Evolutionary conservation across 495 filamentous ascomycete genomes (phyloP), one percentile per base, ranked within the genome.

Genomic region (Chaetomidium leptoderma): DNA sequence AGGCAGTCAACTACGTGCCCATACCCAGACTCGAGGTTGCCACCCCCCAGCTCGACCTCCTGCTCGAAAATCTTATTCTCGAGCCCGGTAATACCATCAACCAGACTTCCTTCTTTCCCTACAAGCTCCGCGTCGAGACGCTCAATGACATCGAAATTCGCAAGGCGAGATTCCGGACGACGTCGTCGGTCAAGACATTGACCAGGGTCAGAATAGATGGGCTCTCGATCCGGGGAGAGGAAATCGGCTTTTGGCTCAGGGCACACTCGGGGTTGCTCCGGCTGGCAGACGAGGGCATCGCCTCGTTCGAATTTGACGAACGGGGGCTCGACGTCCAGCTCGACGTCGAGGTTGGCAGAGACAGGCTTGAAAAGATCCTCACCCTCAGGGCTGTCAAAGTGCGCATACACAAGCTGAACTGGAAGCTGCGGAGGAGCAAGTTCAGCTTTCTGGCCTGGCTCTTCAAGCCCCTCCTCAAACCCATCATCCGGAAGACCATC

Each of bases 71-170:
- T 55, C 76, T 97, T 37, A 86, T 97, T 50, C 76, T 97, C 35
- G 91, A 97, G 61, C 92, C 92, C 0, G 92, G 92, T 21, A 78
- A 75, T 32, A 93, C 90, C 3, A 79, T 96, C 61, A 93, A 96
- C 67, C 80, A 84, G 59, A 86, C 87, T 3, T 96, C 91, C 0
- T 96, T 97, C 80, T 82, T 96, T 14, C 92, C 92, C 0, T 92
- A 89, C 70, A 82, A 85, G 37, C 78, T 96, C 53, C 84, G 86
- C 37, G 73, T 96, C 36, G 84, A 91, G 61, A 91, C 89, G 0
- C 87, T 85, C 69, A 95, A 92, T 63, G 87, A 95, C 64, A 75
- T 97, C 39, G 88, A 93, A 59, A 83, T 97, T 50, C 78, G 85
- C 56, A 95, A 95, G 69, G 85, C 84, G 21, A 84, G 86, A 55